These are phyloP conservation scores for maize (Zea mays) DNA, from an alignment of 176 grass and related monocot species.

Conservation along the genomic window Zm-B73-REFERENCE-NAM-5.0 NC_050104.1:140271501-140272000, in stretches of 20 bases:
- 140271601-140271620: background rate
- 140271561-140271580: no score
- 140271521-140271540: no score
- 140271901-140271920: constrained; percentile 58
- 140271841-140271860: constrained; percentile 21
- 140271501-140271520: no score
- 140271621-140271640: background rate
- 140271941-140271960: no score
- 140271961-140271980: no score
- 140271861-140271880: constrained; percentile 54
- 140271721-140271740: background rate
- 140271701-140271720: no score
- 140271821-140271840: constrained; percentile 9
- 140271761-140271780: no score
- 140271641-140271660: no score
- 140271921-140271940: constrained; percentile 64
- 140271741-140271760: constrained; percentile 38
- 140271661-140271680: no score
- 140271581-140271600: background rate
- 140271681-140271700: no score
- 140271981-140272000: constrained; percentile 75
- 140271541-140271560: no score
- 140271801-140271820: background rate
- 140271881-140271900: constrained; percentile 48
- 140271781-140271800: no score